Conservation (phyloP, 257 asterid species). For the Solanum tacnaense region DNA sequence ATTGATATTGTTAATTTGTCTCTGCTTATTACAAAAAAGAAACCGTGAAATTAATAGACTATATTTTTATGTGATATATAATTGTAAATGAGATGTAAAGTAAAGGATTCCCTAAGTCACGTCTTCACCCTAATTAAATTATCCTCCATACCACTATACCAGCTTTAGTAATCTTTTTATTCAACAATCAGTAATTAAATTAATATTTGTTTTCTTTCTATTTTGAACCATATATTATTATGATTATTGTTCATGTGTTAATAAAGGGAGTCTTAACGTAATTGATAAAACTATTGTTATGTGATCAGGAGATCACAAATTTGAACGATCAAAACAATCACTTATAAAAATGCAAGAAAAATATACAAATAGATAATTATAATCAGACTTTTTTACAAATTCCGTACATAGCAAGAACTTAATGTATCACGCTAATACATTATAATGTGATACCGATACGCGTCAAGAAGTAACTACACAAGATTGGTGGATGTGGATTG, state of each 20-base stretch:
- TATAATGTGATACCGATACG: not conserved
- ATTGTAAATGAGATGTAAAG: constrained; percentile 23
- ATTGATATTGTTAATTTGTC: not conserved
- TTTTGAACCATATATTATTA: not conserved
- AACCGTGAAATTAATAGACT: constrained; percentile 12
- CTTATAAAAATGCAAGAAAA: too few species aligned
- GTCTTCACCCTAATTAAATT: constrained; percentile 10
- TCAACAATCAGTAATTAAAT: not conserved
- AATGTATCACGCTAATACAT: accelerated
- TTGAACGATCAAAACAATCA: too few species aligned
- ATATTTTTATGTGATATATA: constrained; percentile 10
- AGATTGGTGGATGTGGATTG: not conserved
- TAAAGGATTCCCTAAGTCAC: constrained; percentile 40
- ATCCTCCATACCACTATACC: not conserved
- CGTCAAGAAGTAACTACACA: not conserved
- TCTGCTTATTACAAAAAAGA: not conserved
- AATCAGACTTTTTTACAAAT: accelerated
- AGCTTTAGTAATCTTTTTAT: not conserved
- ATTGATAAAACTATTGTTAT: not conserved
- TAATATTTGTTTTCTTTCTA: not conserved
- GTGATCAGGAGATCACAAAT: accelerated
- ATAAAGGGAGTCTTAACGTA: accelerated
- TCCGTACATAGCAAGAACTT: too few species aligned
- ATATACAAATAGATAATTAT: not conserved
- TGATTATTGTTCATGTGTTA: not conserved